These are phyloP conservation scores for Ustilago xerochloae DNA, from an alignment of 1,284 basidiomycete species.

Conservation along the genomic window DNA sequence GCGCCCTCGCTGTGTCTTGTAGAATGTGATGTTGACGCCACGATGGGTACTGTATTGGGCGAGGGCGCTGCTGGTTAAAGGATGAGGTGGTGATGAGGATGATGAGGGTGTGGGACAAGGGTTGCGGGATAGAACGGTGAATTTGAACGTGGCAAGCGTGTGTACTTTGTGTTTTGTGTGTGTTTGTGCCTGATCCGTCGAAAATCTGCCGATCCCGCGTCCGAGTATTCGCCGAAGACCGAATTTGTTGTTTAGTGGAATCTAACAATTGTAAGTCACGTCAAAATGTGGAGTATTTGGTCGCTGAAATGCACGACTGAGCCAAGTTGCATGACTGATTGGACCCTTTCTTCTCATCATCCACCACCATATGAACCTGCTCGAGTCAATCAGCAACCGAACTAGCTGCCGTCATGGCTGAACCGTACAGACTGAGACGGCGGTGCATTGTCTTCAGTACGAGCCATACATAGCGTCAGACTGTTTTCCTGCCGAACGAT, in stretches of 20 bases:
- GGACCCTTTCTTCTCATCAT: background rate
- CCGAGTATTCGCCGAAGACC: background rate
- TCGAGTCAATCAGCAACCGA: background rate
- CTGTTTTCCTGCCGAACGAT: background rate
- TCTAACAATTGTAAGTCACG: constrained; percentile 9
- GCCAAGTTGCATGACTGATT: constrained; percentile 2
- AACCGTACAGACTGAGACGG: background rate
- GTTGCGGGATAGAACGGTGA: no score
- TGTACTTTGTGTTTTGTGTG: background rate
- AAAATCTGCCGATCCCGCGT: background rate
- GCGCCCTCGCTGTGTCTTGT: no score
- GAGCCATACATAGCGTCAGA: constrained; percentile 5
- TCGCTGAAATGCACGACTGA: constrained; percentile 1
- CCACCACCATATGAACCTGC: background rate
- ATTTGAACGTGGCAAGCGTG: no score
- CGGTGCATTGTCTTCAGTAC: background rate
- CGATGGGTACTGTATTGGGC: background rate
- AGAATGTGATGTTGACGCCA: background rate
- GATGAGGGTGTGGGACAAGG: constrained; percentile 1
- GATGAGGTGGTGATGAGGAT: constrained; percentile 3
- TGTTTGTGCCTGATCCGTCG: constrained; percentile 4
- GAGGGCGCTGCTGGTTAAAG: background rate
- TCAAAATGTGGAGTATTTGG: background rate
- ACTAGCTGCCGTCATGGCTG: background rate
- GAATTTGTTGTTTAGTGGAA: background rate